phyloP scores from a whole-genome alignment of 257 asterid genomes.

The Marsdenia floribunda region DNA sequence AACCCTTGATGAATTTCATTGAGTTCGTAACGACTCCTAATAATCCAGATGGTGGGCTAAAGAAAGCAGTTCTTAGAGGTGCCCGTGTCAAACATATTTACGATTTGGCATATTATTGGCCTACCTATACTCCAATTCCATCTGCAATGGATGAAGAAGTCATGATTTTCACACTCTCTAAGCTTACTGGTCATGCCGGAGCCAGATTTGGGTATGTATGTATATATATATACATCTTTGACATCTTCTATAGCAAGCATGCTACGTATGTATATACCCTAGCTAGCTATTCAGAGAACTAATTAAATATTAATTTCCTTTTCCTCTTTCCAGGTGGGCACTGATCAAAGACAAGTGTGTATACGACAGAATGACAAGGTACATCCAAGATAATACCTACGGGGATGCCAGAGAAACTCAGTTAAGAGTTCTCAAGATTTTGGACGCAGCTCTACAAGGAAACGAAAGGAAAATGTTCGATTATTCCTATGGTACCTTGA shows the following conservation, averaged over 20 bases:
- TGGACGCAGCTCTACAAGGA: conserved; percentile 10
- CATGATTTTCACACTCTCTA: conserved; percentile 22
- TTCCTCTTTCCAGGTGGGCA: conserved; percentile 15
- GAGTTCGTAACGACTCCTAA: conserved; percentile 22
- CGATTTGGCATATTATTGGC: conserved; percentile 28
- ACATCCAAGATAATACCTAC: conserved; percentile 5
- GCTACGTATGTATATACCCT: too few species aligned
- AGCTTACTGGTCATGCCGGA: conserved; percentile 1
- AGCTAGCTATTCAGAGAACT: too few species aligned
- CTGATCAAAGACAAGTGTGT: conserved; percentile 12
- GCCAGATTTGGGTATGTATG: conserved; percentile 7
- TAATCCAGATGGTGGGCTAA: conserved; percentile 16
- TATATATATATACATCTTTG: too few species aligned
- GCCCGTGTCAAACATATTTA: not conserved
- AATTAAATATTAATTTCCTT: too few species aligned
- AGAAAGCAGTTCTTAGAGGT: conserved; percentile 14
- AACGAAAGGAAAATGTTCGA: conserved; percentile 5
- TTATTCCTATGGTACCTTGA: conserved; percentile 17
- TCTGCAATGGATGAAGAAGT: conserved; percentile 18
- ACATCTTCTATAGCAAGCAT: too few species aligned
- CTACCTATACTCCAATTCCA: conserved; percentile 16
- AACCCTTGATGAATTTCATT: not conserved
- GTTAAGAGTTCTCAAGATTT: conserved; percentile 19
- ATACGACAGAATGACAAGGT: conserved; percentile 6
- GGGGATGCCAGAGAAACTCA: conserved; percentile 21